Base-by-base conservation (phyloP, 352 stramenopile species). In the Phytopythium oedochilum region DNA sequence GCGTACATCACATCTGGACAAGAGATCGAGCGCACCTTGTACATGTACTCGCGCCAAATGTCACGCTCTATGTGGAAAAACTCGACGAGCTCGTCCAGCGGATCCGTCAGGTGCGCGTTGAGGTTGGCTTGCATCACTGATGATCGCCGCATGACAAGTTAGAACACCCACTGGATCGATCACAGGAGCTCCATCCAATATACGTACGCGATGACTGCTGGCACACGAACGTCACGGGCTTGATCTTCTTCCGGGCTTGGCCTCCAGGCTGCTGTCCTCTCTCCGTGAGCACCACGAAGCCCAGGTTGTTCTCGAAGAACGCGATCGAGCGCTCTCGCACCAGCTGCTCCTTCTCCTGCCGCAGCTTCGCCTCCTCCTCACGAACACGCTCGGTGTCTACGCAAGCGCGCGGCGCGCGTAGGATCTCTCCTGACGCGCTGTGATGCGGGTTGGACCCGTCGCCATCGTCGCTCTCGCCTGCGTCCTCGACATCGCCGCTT, bases 1-100 rank as follows among this genome's bases (percentile, higher is more conserved):
- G n/a, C n/a, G n/a, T n/a, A n/a, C n/a, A n/a, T n/a, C n/a, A n/a
- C n/a, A n/a, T n/a, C n/a, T n/a, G n/a, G n/a, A n/a, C n/a, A n/a
- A n/a, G n/a, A n/a, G n/a, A n/a, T n/a, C n/a, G n/a, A n/a, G 2
- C 53, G 43, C 51, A 88, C 79, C 64, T 92, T 94, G 64, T 94
- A 91, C 63, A 83, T 88, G 46, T 89, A 90, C 50, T 87, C 78
- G 18, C 84, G 66, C 84, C 84, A 92, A 26, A 87, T 70, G 48
- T 92, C 82, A 17, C 67, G 66, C 50, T 94, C 84, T 11, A 89
- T 78, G 25, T 86, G 68, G 5, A 94, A 56, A 59, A 84, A 94
- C 64, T 88, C 79, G 66, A 94, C 89, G 31, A 94, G 70, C 47
- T 92, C 78, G 57, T 94, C 78, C 5, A 92, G 53, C 28, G 78